Base-by-base conservation (phyloP, 2,329 filamentous ascomycete species). In the Scolecobasidium constrictum region DNA sequence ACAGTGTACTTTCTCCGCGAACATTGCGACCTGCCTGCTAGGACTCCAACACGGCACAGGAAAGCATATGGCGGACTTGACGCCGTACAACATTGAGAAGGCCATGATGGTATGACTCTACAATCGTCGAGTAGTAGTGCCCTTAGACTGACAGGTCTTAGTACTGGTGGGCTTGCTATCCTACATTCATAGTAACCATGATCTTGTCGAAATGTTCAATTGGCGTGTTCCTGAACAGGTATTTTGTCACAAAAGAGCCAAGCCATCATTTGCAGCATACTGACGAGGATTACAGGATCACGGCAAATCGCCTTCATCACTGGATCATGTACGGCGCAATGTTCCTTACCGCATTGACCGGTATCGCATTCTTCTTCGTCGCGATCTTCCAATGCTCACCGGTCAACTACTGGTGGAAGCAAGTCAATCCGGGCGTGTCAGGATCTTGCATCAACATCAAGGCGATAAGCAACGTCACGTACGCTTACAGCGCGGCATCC, bases 401-500 rank as follows among this genome's bases (percentile, higher is more conserved):
- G 3, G 18, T 45, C 3, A 35, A 21, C 3, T 18, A 12, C 5
- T 47, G 36, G 31, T 47, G 45, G 45, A 44, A 11, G 19, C 33
- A 16, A 17, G 7, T 20, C 6, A 12, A 7, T 3, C 15, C n/a
- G 4, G 20, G 18, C 11, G 22, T 9, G 16, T 3, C 15, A 35
- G 40, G 40, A 11, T 23, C 18, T 11, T 41, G 41, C 16, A 35
- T 42, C 16, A 37, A 33, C 21, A 34, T 41, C 6, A 4, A 19
- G 7, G 31, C 42, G 16, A 23, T 28, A 5, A 16, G 23, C 12
- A 34, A 15, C 13, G 37, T 22, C 16, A 46, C 34, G 22, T 52
- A 49, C 22, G 47, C 47, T 11, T 47, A 48, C 26, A 46, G 46
- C 3, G 44, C 44, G 5, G 40, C 51, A 33, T 42, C 42, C 21